Evolutionary conservation across 148 eudicot genomes (phyloP), one percentile per base, ranked within the genome.

Genomic region (Fallopia convolvulus): DNA sequence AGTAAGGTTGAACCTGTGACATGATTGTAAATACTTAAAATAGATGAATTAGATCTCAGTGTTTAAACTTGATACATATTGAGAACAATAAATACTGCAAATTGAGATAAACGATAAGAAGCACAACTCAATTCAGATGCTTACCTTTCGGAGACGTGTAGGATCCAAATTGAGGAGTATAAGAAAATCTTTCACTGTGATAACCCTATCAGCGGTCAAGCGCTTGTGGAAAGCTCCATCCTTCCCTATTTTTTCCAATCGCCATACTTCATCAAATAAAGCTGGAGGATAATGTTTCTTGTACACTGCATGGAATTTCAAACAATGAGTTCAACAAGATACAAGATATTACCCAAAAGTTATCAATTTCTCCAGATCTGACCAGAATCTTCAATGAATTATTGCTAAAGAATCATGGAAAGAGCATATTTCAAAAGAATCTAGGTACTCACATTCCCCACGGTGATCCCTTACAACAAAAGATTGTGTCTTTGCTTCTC

Each of bases 381-480:
- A 30, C 0, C 40, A 3, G 40, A 32, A 30, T 63, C 30, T 63
- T 26, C 70, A 63, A 63, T 63, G 1, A 63, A 10, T 12, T 65
- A 33, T 5, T 5, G 40, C 70, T 65, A 65, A 13, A 33, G 30
- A 65, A 13, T 65, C 30, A 30, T 13, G 32, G 32, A 32, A 40
- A 44, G 53, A 46, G 53, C 4, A 42, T 14, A 73, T 46, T 73
- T 73, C 55, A 46, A 26, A 20, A 71, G 32, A 73, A 13, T 56
- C n/a, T 40, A 56, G 68, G 55, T 68, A 78, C 97, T 92, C 81
- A 90, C 97, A 81, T 86, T 90, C 90, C 65, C 92, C 89, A 78
- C 94, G 97, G 78, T 88, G 92, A 84, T 92, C 97, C 82, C 89
- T 83, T 74, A 92, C 93, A 72, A 83, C 84, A 75, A 92, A 89